Evolutionary conservation across 1,284 basidiomycete species (phyloP).

Genomic region (Trichosporon sp.): DNA sequence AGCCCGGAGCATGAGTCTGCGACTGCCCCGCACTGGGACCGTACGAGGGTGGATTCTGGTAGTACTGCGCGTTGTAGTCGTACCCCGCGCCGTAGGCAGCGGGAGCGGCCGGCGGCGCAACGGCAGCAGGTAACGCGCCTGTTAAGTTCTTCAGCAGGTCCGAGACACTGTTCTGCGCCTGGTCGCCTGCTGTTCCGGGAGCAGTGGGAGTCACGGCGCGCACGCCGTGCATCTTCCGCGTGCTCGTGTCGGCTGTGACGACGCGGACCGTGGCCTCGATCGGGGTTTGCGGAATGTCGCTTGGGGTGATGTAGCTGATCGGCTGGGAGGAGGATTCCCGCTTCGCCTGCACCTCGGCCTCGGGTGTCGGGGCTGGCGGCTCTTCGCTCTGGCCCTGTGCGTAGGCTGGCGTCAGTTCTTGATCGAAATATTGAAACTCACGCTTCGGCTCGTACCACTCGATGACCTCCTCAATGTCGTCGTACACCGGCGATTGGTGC

Average conservation of each 20-base stretch:
- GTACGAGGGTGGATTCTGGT: slow-evolving; percentile 1
- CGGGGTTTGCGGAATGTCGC: slow-evolving; percentile 29
- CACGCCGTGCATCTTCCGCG: slow-evolving; percentile 24
- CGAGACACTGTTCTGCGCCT: slow-evolving; percentile 10
- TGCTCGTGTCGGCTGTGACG: slow-evolving; percentile 23
- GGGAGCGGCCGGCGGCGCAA: not conserved
- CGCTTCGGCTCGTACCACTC: slow-evolving; percentile 45
- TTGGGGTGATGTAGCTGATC: slow-evolving; percentile 31
- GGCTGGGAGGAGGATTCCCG: slow-evolving; percentile 43
- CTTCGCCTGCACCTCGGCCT: slow-evolving; percentile 38
- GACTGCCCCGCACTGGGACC: not conserved
- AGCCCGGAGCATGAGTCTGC: not conserved
- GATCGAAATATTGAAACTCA: slow-evolving; percentile 12
- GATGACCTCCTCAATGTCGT: slow-evolving; percentile 35
- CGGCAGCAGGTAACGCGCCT: not conserved
- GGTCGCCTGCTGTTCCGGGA: slow-evolving; percentile 9
- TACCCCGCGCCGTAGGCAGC: not conserved
- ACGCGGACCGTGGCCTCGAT: slow-evolving; percentile 37
- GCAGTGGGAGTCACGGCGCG: not conserved
- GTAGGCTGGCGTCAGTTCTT: slow-evolving; percentile 15
- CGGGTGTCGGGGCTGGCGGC: slow-evolving; percentile 28
- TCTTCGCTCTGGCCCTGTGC: not conserved
- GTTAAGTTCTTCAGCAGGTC: slow-evolving; percentile 12
- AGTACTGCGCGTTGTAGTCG: slow-evolving; percentile 19
- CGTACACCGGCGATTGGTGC: slow-evolving; percentile 27